These are phyloP conservation scores for Candida labiduridarum DNA, from an alignment of 1,139 yeast species.

Conservation along the genomic window DNA sequence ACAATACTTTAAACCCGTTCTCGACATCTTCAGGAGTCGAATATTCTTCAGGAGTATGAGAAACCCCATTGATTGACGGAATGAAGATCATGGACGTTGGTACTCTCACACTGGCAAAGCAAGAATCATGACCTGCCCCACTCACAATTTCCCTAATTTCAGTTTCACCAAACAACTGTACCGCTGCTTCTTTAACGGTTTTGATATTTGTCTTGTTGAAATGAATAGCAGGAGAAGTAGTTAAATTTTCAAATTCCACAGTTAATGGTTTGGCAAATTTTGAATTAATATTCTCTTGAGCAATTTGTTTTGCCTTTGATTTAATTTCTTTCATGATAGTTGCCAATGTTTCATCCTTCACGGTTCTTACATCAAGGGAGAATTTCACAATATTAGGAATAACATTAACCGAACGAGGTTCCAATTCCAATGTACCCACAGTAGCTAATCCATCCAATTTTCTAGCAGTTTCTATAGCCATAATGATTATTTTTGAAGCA, in stretches of 20 bases:
- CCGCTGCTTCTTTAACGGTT: constrained; percentile 55
- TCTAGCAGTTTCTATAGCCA: constrained; percentile 58
- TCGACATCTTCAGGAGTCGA: constrained; percentile 63
- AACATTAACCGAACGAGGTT: constrained; percentile 67
- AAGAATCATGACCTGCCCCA: constrained; percentile 79
- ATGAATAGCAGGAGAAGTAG: constrained; percentile 56
- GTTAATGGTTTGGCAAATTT: constrained; percentile 23
- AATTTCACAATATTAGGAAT: constrained; percentile 64
- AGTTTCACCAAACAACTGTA: constrained; percentile 47
- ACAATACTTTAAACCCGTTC: constrained; percentile 58
- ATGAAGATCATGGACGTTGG: constrained; percentile 79
- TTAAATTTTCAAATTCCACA: constrained; percentile 42
- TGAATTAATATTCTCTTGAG: constrained; percentile 15
- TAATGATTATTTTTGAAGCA: constrained; percentile 56
- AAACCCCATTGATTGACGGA: constrained; percentile 70
- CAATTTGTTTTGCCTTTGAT: constrained; percentile 30
- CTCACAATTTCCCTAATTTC: constrained; percentile 52
- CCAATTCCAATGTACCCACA: constrained; percentile 57
- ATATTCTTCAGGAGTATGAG: constrained; percentile 70
- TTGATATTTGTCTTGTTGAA: constrained; percentile 53
- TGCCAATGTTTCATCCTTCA: constrained; percentile 45
- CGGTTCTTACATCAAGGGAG: constrained; percentile 61
- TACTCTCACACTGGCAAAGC: constrained; percentile 54
- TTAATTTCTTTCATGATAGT: constrained; percentile 42
- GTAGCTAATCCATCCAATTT: constrained; percentile 56